These are phyloP conservation scores for Starmerella asiatica DNA, from an alignment of 805 yeast genomes.

Conservation along the genomic window DNA sequence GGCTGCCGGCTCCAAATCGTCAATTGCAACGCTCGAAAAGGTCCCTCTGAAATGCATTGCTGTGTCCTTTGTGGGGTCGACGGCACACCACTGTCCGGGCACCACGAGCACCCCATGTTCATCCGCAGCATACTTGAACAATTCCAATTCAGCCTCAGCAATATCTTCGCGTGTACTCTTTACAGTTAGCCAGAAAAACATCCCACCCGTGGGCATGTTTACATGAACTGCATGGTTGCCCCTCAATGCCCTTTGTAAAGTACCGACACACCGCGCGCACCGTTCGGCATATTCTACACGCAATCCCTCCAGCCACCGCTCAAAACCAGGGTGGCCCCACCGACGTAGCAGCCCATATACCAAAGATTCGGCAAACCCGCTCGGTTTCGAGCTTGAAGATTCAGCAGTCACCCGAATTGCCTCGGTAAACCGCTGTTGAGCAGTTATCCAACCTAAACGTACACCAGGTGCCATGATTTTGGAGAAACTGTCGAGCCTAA, in stretches of 20 bases:
- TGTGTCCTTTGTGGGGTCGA: slow-evolving; percentile 21
- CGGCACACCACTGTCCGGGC: slow-evolving; percentile 32
- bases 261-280: slow-evolving; percentile 73
- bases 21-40: slow-evolving; percentile 25
- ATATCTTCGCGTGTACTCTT: slow-evolving; percentile 38
- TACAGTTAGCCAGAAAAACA: slow-evolving; percentile 38
- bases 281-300: slow-evolving; percentile 67
- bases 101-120: slow-evolving; percentile 26
- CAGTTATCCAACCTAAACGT: slow-evolving; percentile 81
- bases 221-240: slow-evolving; percentile 33
- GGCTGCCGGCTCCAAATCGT: slow-evolving; percentile 8
- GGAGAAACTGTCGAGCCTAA: slow-evolving; percentile 80
- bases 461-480: slow-evolving; percentile 85
- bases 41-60: slow-evolving; percentile 31
- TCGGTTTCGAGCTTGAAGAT: slow-evolving; percentile 63
- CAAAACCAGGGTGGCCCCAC: slow-evolving; percentile 84
- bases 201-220: slow-evolving; percentile 37
- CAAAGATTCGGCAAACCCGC: slow-evolving; percentile 70
- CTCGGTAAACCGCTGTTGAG: slow-evolving; percentile 46
- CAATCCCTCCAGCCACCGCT: slow-evolving; percentile 75
- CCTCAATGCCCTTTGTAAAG: slow-evolving; percentile 42
- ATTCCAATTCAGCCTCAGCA: slow-evolving; percentile 23
- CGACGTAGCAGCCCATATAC: slow-evolving; percentile 56
- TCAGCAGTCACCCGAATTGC: slow-evolving; percentile 62
- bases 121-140: slow-evolving; percentile 25